Evolutionary conservation across 2,329 filamentous ascomycete genomes (phyloP), one percentile per base, ranked within the genome.

Genomic region (Aureobasidium uvarum): DNA sequence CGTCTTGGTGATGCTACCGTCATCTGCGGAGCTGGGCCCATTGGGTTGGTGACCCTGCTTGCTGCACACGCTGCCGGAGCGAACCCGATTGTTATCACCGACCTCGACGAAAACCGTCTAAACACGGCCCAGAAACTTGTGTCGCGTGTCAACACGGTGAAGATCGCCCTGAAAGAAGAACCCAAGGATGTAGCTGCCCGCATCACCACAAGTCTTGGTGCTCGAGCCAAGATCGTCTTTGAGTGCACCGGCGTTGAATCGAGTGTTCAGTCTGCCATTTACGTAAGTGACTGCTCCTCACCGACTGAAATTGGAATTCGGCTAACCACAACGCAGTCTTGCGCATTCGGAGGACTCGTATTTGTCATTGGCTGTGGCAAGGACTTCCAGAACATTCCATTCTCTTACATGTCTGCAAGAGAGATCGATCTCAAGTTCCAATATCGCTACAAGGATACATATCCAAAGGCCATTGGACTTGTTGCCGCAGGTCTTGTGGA

Each of bases 361-460:
- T 97, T 98, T 74, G 89, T 98, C 69, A 96, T 97, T 70, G 94
- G 94, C 46, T 93, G 97, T 2, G 95, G 94, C 70, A 93, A 90
- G 83, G 93, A 95, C 76, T 91, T 96, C 82, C 95, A 97, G 82
- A 92, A 86, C 78, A 89, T 97, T 69, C 94, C 94, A 33, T 98
- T 98, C 78, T 97, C 97, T 93, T 82, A 92, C 60, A 85, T 94
- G 66, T 94, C 89, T 72, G 94, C 93, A 5, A 85, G 91, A 69
- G 95, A 98, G 80, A 89, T 98, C 71, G 94, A 98, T 78, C 82
- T 98, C 67, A 91, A 96, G 80, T 95, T 97, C 78, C 94, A 97
- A 81, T 98, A 98, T 81, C 86, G 95, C 68, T 98, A 98, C 82
- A 86, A 85, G 80, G 97, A 98, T 81, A 96, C 92, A 25, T 98